A percentile compares a stretch with the other conserved stretches of the same genome.
These are phyloP conservation scores for Cardiosporidium cionae DNA, from an alignment of 169 alveolate genomes.

Conservation along the genomic window DNA sequence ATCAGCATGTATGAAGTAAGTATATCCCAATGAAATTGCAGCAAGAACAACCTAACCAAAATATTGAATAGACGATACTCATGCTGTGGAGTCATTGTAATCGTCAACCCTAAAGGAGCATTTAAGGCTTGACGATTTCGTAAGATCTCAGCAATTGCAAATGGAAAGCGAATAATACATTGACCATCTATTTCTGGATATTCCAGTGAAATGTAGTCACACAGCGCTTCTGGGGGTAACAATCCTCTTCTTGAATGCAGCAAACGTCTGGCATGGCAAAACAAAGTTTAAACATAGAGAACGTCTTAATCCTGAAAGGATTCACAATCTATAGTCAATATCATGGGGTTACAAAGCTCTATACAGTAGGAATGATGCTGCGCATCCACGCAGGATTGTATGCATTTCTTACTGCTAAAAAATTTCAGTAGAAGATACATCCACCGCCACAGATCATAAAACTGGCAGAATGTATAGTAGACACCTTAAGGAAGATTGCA, in stretches of 20 bases:
- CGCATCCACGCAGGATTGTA: no score
- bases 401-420: no score
- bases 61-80: conserved; percentile 1
- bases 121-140: conserved; percentile 15
- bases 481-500: no score
- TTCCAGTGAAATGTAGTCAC: conserved; percentile 27
- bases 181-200: conserved; percentile 31
- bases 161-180: conserved; percentile 29
- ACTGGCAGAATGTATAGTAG: no score
- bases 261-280: conserved; percentile 12
- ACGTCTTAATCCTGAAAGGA: no score
- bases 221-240: conserved; percentile 18
- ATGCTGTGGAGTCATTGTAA: conserved; percentile 5
- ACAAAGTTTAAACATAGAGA: not conserved
- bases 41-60: not conserved
- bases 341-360: no score
- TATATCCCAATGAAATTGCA: no score
- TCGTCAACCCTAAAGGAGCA: not conserved
- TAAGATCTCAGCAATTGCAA: conserved; percentile 23
- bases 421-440: no score
- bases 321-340: no score
- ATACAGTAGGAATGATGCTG: no score
- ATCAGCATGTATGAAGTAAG: no score
- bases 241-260: conserved; percentile 26
- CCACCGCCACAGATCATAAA: no score